These are phyloP conservation scores for Chromera velia DNA, from an alignment of 73 alveolate genomes.

Conservation along the genomic window DNA sequence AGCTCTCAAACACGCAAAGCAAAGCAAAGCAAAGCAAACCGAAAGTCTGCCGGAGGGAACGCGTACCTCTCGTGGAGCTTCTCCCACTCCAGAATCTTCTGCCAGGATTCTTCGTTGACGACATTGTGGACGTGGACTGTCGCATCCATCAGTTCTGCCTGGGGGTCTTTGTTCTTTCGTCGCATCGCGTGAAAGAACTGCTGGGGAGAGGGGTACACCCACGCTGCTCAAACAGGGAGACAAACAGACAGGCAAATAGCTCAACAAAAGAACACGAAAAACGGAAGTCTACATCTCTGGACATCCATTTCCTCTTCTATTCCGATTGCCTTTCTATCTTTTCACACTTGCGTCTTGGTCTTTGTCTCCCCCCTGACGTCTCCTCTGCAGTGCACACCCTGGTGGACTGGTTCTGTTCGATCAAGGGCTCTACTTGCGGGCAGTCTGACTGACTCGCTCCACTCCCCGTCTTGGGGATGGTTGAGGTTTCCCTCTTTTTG, in stretches of 20 bases:
- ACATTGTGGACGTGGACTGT: not conserved
- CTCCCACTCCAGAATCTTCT: not conserved
- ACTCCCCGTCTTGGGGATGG: not conserved
- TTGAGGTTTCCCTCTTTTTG: not conserved
- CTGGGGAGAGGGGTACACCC: not conserved
- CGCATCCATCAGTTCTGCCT: not conserved
- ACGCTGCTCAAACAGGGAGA: not conserved
- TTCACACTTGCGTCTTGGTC: too few relatives aligned
- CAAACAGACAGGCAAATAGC: not conserved
- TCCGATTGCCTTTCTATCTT: too few relatives aligned
- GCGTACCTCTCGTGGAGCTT: not conserved
- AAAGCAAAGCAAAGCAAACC: too few relatives aligned
- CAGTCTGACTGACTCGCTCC: not conserved
- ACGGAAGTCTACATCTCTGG: too few relatives aligned
- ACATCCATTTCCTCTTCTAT: too few relatives aligned
- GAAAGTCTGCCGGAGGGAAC: too few relatives aligned
- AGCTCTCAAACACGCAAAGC: too few relatives aligned
- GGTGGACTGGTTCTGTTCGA: not conserved
- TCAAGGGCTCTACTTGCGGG: not conserved
- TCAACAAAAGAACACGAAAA: not conserved
- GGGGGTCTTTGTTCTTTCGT: not conserved
- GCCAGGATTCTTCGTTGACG: not conserved
- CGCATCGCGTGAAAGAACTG: not conserved
- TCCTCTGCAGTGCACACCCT: too few relatives aligned
- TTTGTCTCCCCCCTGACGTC: too few relatives aligned